Conservation (phyloP, 306 rosid genomes). For the Pyrus betulifolia region DNA sequence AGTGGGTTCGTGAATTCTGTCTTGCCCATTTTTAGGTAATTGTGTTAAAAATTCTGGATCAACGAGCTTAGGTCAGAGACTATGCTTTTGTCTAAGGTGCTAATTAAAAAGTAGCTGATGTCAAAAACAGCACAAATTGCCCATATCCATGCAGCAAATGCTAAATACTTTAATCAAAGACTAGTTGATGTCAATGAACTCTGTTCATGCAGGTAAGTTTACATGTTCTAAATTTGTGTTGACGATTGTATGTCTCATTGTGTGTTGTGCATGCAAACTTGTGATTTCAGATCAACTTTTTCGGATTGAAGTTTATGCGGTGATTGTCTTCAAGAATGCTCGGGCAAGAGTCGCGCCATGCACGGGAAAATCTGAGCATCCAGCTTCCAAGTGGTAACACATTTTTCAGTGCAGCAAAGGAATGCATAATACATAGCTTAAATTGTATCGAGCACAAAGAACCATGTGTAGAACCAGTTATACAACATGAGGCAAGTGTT, state of each 20-base stretch:
- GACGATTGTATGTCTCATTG: not conserved
- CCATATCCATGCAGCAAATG: not conserved
- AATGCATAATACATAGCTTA: not conserved
- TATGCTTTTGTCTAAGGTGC: not conserved
- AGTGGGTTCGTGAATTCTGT: not conserved
- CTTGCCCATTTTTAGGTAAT: not conserved
- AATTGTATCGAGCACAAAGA: not conserved
- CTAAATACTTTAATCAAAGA: not conserved
- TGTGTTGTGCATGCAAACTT: not conserved
- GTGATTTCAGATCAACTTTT: not conserved
- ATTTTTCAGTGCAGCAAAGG: not conserved
- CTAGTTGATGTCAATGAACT: not conserved
- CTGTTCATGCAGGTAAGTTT: not conserved
- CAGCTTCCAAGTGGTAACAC: not conserved
- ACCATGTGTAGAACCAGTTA: not conserved
- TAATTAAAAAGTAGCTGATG: not conserved
- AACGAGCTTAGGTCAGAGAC: not conserved
- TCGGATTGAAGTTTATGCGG: not conserved
- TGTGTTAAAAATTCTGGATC: slow-evolving; percentile 8
- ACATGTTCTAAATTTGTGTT: slow-evolving; percentile 11
- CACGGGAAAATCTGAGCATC: not conserved
- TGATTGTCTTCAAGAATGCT: not conserved
- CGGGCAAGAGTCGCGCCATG: not conserved
- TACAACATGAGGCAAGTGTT: not conserved
- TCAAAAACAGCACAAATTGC: not conserved